Evolutionary conservation across 345 rosid species (phyloP), one percentile per base, ranked within the genome.

Genomic region (Citrus sinensis): DNA sequence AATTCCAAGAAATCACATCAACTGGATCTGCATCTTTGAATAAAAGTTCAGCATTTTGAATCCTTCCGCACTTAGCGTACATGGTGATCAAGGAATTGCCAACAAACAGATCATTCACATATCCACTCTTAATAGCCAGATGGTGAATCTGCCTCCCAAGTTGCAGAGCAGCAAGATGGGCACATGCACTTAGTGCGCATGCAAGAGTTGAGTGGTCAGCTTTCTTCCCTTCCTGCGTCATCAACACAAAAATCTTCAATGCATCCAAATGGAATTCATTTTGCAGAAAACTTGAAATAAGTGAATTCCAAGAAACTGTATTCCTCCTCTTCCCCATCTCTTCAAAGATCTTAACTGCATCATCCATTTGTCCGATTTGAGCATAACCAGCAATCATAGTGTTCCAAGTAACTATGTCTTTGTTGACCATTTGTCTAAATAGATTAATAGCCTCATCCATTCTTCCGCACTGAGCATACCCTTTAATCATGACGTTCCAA

Each of bases 331-430:
- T 66, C 20, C 78, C 67, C 87, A 83, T 85, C 34, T 78, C 86
- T 42, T 74, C 55, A 68, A 85, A 83, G 37, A 82, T 30, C 76
- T 63, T 49, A 34, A 80, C 6, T 25, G 87, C 85, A 74, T 11
- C 42, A 34, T 85, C 80, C 80, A 82, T 70, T 34, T 78, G 46
- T 64, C 87, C 83, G 5, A 46, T 70, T 66, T 82, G 86, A 78
- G 88, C 87, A 80, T 87, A 82, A 9, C 88, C 86, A 7, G 51
- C 58, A 56, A 87, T 80, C 86, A 87, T 82, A 25, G 88, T 87
- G 61, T 83, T 87, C 90, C 90, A 87, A 22, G 90, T 68, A 11
- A 85, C 80, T 4, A 59, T 65, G 76, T 87, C 88, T 75, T 84
- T 87, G 58, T 71, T 76, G 16, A 27, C n/a, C 88, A 89, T 81